Base-by-base conservation (phyloP, 352 stramenopile genomes). In the Blastocystis hominis region DNA sequence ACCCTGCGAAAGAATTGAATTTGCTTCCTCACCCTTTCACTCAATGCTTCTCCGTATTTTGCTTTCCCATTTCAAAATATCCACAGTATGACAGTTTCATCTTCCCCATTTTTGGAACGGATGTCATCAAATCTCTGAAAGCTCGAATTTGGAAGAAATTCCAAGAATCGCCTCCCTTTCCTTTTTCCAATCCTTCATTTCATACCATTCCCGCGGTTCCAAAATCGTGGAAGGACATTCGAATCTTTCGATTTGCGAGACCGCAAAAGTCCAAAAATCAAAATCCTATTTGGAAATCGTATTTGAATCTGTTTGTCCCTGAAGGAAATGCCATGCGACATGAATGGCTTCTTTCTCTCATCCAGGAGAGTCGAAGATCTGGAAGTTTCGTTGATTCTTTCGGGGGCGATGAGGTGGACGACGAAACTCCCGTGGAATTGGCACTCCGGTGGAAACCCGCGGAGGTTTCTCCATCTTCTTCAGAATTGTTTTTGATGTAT, bases 1-100 rank as follows among this genome's bases (percentile, higher is more conserved):
- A 38, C 13, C 20, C 20, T 38, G 13, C 24, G 30, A 68, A 38
- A 30, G 59, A n/a, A 30, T 30, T 30, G 24, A 0, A 0, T 30
- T 30, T 0, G 24, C 24, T 30, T 30, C 24, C 24, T 30, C 24
- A 30, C 24, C 24, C 24, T 30, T 30, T 46, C 20, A 68, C 59
- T 30, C 24, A 68, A 20, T 15, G 20, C 36, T 44, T 72, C 9
- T 24, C 62, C 24, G 50, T 84, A 10, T 69, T 54, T 34, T 84
- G 72, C n/a, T 53, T 84, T 30, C 72, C 72, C 9, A n/a, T 84
- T 5, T n/a, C 40, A 17, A 84, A 84, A 34, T 84, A 84, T 2
- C 50, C 24, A n/a, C 20, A 10, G 17, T 13, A 47, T 42, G 7
- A 53, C 24, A 30, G 38, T 53, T 5, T 53, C 47, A 10, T 47